Percentiles rank a stretch among this genome's conserved stretches.
Conservation (phyloP, 805 yeast genomes). For the Kazachstania bromeliacearum region DNA sequence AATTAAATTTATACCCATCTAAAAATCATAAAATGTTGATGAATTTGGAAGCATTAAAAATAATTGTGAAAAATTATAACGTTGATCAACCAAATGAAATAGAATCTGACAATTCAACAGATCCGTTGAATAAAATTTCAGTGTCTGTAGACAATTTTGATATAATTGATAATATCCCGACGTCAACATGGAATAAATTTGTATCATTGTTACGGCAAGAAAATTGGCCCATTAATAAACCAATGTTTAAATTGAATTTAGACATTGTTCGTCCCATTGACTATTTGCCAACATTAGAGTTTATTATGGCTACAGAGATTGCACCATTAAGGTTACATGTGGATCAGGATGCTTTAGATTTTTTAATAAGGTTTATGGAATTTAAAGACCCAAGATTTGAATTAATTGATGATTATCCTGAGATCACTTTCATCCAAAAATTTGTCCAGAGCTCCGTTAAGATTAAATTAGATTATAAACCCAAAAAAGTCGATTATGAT, state of each 20-base stretch:
- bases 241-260: slow-evolving; percentile 48
- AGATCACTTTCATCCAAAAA: slow-evolving; percentile 57
- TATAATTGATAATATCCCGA: slow-evolving; percentile 66
- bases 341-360: slow-evolving; percentile 90
- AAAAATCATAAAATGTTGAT: slow-evolving; percentile 47
- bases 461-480: slow-evolving; percentile 79
- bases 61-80: slow-evolving; percentile 37
- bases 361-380: slow-evolving; percentile 67
- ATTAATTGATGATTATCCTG: slow-evolving; percentile 50
- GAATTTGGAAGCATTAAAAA: slow-evolving; percentile 45
- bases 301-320: slow-evolving; percentile 40
- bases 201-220: slow-evolving; percentile 57
- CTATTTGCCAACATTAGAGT: slow-evolving; percentile 58
- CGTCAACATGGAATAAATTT: slow-evolving; percentile 88
- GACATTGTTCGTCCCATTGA: slow-evolving; percentile 58
- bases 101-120: slow-evolving; percentile 30
- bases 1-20: slow-evolving; percentile 57
- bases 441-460: slow-evolving; percentile 51
- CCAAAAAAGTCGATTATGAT: slow-evolving; percentile 75
- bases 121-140: slow-evolving; percentile 40
- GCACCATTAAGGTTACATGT: slow-evolving; percentile 76
- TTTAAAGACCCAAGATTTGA: slow-evolving; percentile 66
- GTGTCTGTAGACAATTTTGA: slow-evolving; percentile 46
- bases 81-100: slow-evolving; percentile 37
- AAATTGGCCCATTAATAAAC: slow-evolving; percentile 51